These are phyloP conservation scores for Hepatocystis sp. DNA, from an alignment of 169 alveolate species.

Conservation along the genomic window DNA sequence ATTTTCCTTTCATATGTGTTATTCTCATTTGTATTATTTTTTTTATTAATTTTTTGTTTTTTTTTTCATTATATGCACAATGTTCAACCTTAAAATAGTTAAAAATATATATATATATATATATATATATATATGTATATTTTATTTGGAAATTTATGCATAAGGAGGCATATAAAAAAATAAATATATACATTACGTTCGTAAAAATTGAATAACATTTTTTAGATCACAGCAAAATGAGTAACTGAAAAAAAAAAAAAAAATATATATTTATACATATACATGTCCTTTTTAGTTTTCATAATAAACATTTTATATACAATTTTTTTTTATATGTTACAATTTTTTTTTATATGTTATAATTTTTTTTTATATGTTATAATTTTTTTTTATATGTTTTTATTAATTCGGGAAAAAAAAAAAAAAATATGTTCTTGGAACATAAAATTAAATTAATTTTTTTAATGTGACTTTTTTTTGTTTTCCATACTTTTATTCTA, in stretches of 20 bases:
- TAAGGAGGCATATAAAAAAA: conserved; percentile 32
- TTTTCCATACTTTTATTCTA: too few species aligned
- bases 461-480: conserved; percentile 13
- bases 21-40: too few species aligned
- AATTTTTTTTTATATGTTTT: conserved; percentile 10
- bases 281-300: too few species aligned
- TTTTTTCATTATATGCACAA: too few species aligned
- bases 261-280: too few species aligned
- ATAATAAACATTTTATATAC: too few species aligned
- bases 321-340: too few species aligned
- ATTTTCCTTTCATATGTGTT: too few species aligned
- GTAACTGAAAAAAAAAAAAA: conserved; percentile 20
- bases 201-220: conserved; percentile 8
- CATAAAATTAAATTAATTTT: conserved; percentile 1
- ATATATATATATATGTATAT: too few species aligned
- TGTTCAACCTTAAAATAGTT: too few species aligned
- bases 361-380: neutral
- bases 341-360: conserved; percentile 1
- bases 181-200: conserved; percentile 1
- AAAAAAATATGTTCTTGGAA: conserved; percentile 2
- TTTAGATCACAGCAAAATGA: conserved; percentile 28
- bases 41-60: too few species aligned
- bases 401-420: conserved; percentile 7
- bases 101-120: too few species aligned
- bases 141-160: conserved; percentile 24